phyloP scores from a whole-genome alignment of 177 flowering plant genomes.

The Telopea speciosissima region DNA sequence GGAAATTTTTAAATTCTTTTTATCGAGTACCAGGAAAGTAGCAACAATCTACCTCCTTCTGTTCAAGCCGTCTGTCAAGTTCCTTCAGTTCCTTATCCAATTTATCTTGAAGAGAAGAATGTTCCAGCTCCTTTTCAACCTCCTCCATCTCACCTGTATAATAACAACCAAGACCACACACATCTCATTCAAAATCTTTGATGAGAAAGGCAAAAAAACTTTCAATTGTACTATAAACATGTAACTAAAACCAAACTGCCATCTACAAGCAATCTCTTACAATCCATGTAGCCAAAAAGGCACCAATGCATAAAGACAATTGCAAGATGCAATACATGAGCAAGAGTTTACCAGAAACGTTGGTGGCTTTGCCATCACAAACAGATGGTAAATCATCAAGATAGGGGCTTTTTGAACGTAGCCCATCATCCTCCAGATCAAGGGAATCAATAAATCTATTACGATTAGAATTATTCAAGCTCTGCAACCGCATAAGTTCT shows the following conservation, averaged over 20 bases:
- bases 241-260: too few species aligned
- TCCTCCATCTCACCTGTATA: conserved; percentile 56
- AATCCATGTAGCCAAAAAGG: too few species aligned
- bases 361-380: conserved; percentile 40
- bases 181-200: not conserved
- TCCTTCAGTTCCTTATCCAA: conserved; percentile 86
- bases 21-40: not conserved
- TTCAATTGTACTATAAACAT: too few species aligned
- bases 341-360: conserved; percentile 40
- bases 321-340: not conserved
- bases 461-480: conserved; percentile 28
- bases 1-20: too few species aligned
- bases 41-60: conserved; percentile 66
- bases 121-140: conserved; percentile 77
- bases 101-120: conserved; percentile 79
- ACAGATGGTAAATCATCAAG: conserved; percentile 34
- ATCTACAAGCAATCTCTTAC: not conserved
- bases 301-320: too few species aligned
- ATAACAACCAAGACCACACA: not conserved
- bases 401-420: conserved; percentile 26
- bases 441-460: conserved; percentile 33
- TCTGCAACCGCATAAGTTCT: conserved; percentile 49
- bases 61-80: conserved; percentile 73
- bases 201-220: too few species aligned
- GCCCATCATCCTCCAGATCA: conserved; percentile 58